Conservation (phyloP, 1,284 basidiomycete genomes). For the Cutaneotrichosporon cutaneum region DNA sequence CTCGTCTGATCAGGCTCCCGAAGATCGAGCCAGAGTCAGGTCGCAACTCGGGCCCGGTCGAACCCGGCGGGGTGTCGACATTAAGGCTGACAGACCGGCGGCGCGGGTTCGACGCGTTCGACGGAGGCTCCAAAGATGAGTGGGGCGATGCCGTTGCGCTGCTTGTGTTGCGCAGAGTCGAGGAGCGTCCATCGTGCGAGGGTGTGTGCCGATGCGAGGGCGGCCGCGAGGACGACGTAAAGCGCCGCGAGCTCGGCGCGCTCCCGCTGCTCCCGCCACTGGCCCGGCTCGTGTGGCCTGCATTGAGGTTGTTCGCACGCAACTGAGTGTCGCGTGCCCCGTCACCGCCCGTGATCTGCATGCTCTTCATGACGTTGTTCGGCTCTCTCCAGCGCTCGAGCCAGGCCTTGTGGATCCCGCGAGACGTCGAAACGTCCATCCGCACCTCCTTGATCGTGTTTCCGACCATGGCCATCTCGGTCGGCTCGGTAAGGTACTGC, state of each 20-base stretch:
- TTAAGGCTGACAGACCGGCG: neutral
- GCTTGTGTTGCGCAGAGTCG: neutral
- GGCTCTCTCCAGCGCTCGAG: conserved; percentile 18
- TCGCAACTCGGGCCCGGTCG: conserved; percentile 3
- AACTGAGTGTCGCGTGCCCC: neutral
- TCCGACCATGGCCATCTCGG: conserved; percentile 13
- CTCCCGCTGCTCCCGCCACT: neutral
- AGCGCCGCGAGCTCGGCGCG: neutral
- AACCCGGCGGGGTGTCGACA: neutral
- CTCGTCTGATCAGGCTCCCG: conserved; percentile 6
- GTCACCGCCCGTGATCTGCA: conserved; percentile 14
- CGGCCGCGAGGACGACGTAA: neutral
- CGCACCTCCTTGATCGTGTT: conserved; percentile 12
- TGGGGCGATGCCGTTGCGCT: neutral
- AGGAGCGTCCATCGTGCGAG: neutral
- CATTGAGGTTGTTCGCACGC: conserved; percentile 3
- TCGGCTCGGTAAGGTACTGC: conserved; percentile 18
- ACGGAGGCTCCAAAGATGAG: neutral
- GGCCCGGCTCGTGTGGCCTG: neutral
- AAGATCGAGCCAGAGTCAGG: conserved; percentile 9
- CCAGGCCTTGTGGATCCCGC: conserved; percentile 25
- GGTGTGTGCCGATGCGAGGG: neutral
- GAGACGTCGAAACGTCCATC: conserved; percentile 16
- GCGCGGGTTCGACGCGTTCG: neutral
- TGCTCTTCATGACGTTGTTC: conserved; percentile 10